Evolutionary conservation across 345 rosid genomes (phyloP).

Genomic region (Pistacia vera): DNA sequence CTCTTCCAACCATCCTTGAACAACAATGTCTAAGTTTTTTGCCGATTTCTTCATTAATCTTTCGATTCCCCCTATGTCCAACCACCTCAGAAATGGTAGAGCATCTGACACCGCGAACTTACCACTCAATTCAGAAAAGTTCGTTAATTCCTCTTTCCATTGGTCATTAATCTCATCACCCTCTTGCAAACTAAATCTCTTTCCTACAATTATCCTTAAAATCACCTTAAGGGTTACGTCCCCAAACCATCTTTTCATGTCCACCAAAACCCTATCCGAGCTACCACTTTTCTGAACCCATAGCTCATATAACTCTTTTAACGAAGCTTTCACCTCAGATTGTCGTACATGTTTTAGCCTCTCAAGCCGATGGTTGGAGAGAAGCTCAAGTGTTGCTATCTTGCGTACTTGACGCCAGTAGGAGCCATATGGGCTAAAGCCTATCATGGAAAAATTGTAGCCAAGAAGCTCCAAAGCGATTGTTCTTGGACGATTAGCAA

Average conservation of each 20-base stretch:
- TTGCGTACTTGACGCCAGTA: conserved; percentile 41
- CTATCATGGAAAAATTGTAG: no score
- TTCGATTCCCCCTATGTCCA: conserved; percentile 41
- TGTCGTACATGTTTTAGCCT: conserved; percentile 23
- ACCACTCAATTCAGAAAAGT: conserved; percentile 20
- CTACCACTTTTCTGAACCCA: conserved; percentile 6
- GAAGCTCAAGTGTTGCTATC: conserved; percentile 28
- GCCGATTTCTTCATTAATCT: conserved; percentile 31
- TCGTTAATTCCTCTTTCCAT: conserved; percentile 11
- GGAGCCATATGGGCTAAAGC: background rate
- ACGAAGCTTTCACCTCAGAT: conserved; percentile 11
- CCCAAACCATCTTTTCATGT: conserved; percentile 41
- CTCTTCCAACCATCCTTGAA: conserved; percentile 39
- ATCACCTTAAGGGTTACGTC: conserved; percentile 26
- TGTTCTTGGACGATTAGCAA: no score
- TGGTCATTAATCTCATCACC: background rate
- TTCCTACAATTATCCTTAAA: conserved; percentile 25
- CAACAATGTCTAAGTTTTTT: conserved; percentile 24
- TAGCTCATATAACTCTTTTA: conserved; percentile 21
- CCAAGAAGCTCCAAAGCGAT: no score
- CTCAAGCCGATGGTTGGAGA: conserved; percentile 38
- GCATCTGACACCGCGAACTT: conserved; percentile 31
- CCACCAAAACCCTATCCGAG: conserved; percentile 15
- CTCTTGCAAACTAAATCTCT: conserved; percentile 6
- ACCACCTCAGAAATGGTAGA: conserved; percentile 32